phyloP scores from a whole-genome alignment of 1,284 basidiomycete genomes.

The Heterobasidion irregulare region DNA sequence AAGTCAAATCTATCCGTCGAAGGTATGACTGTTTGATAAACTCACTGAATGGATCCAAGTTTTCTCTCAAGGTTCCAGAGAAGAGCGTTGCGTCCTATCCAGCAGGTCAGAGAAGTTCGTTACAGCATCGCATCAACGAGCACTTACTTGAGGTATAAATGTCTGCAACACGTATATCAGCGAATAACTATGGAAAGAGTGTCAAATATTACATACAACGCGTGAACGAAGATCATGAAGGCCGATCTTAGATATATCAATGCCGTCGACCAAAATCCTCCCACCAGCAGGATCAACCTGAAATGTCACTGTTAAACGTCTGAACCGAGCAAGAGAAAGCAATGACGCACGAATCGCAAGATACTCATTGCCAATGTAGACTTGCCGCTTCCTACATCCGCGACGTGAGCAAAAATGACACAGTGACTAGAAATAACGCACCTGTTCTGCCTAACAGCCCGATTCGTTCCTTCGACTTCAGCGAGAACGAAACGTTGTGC shows the following conservation, averaged over 20 bases:
- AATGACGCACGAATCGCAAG: slow-evolving; percentile 65
- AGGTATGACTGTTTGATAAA: slow-evolving; percentile 2
- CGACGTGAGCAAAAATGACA: slow-evolving; percentile 2
- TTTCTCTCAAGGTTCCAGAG: slow-evolving; percentile 80
- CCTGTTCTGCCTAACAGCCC: slow-evolving; percentile 74
- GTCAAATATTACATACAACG: slow-evolving; percentile 35
- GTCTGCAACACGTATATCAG: slow-evolving; percentile 34
- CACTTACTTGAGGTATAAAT: slow-evolving; percentile 67
- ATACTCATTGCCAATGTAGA: slow-evolving; percentile 82
- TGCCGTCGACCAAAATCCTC: slow-evolving; percentile 77
- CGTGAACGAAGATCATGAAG: slow-evolving; percentile 76
- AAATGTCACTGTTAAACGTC: slow-evolving; percentile 2
- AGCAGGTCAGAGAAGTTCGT: slow-evolving; percentile 12
- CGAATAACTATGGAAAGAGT: not conserved
- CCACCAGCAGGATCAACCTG: slow-evolving; percentile 76
- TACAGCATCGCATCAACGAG: slow-evolving; percentile 1
- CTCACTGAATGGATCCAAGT: slow-evolving; percentile 78
- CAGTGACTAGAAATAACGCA: slow-evolving; percentile 13
- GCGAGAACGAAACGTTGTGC: slow-evolving; percentile 61
- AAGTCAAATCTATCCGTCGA: slow-evolving; percentile 3
- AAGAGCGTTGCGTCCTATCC: slow-evolving; percentile 71
- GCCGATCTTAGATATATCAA: slow-evolving; percentile 86
- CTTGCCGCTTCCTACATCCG: slow-evolving; percentile 49
- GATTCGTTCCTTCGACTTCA: slow-evolving; percentile 58
- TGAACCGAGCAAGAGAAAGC: slow-evolving; percentile 49